Conservation (phyloP, 2,329 filamentous ascomycete genomes). For the Aureobasidium namibiae region DNA sequence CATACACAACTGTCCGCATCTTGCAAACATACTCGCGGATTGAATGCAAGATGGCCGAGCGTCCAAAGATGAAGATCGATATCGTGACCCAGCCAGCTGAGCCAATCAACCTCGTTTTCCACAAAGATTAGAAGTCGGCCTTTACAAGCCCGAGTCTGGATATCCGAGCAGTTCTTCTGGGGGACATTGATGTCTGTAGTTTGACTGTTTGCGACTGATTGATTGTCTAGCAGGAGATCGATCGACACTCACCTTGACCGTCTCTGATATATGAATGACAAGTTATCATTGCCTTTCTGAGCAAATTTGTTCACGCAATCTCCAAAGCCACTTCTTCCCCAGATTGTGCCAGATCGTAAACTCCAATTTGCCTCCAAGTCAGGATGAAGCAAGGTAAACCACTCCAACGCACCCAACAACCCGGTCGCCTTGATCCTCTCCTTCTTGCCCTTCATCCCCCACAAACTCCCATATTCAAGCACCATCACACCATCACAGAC, state of each 20-base stretch:
- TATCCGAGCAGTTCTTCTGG: neutral
- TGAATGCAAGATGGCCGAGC: conserved; percentile 31
- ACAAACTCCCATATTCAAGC: too few relatives aligned
- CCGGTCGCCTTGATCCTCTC: neutral
- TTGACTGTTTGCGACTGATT: neutral
- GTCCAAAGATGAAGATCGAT: conserved; percentile 36
- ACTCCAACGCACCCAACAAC: neutral
- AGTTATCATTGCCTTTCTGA: too few relatives aligned
- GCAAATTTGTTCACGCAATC: neutral
- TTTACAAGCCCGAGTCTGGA: too few relatives aligned
- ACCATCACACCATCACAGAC: neutral
- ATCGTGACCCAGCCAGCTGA: conserved; percentile 41
- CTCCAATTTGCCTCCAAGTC: too few relatives aligned
- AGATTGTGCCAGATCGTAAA: too few relatives aligned
- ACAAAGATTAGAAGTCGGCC: neutral
- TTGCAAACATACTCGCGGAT: conserved; percentile 37
- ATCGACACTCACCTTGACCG: neutral
- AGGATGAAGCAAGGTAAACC: neutral
- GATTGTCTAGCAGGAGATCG: neutral
- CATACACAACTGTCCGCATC: conserved; percentile 39
- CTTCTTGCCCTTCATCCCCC: too few relatives aligned
- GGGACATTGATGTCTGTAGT: neutral
- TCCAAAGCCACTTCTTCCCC: neutral
- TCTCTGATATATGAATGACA: too few relatives aligned
- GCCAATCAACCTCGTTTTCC: neutral